phyloP scores from a whole-genome alignment of 2,329 filamentous ascomycete genomes.

The Hypocreales sp. region DNA sequence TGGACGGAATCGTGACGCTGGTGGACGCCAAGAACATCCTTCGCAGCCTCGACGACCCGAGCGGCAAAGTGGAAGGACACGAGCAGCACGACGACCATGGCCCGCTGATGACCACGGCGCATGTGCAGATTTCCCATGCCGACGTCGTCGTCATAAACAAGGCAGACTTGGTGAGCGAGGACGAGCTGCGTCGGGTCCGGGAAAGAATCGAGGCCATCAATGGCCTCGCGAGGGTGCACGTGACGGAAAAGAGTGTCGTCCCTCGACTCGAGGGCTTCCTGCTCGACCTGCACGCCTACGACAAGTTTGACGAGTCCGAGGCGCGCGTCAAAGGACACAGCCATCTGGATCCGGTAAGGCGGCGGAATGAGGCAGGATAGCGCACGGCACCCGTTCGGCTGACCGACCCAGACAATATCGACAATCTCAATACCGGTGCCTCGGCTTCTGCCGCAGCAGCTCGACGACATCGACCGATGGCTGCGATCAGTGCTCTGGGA shows the following conservation, averaged over 20 bases:
- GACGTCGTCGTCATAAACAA: constrained; percentile 96
- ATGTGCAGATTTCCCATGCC: constrained; percentile 92
- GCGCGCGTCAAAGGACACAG: constrained; percentile 67
- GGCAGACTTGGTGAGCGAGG: constrained; percentile 59
- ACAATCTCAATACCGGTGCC: constrained; percentile 62
- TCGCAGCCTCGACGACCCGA: constrained; percentile 60
- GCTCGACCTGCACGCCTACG: constrained; percentile 85
- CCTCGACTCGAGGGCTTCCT: constrained; percentile 74
- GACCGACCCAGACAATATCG: constrained; percentile 52
- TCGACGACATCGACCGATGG: constrained; percentile 62
- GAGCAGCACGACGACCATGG: constrained; percentile 38
- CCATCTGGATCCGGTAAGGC: constrained; percentile 68
- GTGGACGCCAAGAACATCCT: constrained; percentile 92
- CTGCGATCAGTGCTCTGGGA: constrained; percentile 79
- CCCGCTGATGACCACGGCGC: constrained; percentile 74
- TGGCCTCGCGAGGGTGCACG: constrained; percentile 67
- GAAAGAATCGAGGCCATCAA: constrained; percentile 74
- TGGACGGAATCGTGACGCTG: constrained; percentile 91
- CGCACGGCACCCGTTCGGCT: constrained; percentile 2
- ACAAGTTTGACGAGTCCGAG: constrained; percentile 60
- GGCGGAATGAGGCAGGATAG: not conserved
- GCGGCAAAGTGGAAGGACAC: constrained; percentile 35
- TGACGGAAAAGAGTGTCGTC: constrained; percentile 67
- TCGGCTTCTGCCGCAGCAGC: constrained; percentile 35
- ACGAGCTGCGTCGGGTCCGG: constrained; percentile 54